phyloP scores from a whole-genome alignment of 2,329 filamentous ascomycete genomes.

The Anisogramma anomala region DNA sequence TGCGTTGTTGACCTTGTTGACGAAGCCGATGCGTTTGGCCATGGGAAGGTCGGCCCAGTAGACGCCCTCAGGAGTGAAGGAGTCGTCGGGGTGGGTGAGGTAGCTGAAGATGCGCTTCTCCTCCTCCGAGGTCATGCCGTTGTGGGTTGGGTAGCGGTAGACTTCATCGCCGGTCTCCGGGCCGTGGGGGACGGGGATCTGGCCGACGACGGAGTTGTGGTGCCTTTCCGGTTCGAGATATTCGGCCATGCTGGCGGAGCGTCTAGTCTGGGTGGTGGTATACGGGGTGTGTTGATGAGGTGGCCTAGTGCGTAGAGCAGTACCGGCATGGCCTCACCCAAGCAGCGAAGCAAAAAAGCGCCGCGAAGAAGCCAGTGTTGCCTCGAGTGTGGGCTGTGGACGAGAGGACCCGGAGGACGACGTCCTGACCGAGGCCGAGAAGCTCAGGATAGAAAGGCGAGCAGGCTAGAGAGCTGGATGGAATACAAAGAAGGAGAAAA shows the following conservation, averaged over 20 bases:
- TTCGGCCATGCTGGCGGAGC: constrained; percentile 24
- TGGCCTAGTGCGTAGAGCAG: no score
- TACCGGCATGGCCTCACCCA: no score
- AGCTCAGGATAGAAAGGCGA: no score
- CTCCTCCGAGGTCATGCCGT: constrained; percentile 28
- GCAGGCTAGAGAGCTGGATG: no score
- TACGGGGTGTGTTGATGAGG: no score
- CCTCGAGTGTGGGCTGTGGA: no score
- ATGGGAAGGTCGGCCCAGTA: constrained; percentile 90
- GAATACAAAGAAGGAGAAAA: no score
- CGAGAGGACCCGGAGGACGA: no score
- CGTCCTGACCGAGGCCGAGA: no score
- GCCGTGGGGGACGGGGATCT: constrained; percentile 45
- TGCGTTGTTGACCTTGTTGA: constrained; percentile 57
- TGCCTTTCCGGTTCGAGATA: constrained; percentile 28
- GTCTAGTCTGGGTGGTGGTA: no score
- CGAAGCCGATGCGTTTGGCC: constrained; percentile 59
- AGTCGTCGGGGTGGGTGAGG: constrained; percentile 78
- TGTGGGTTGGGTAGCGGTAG: constrained; percentile 32
- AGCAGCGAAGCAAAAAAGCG: no score
- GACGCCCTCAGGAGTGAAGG: constrained; percentile 66
- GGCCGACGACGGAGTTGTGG: constrained; percentile 34
- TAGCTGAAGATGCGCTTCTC: constrained; percentile 59
- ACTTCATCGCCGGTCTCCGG: constrained; percentile 38
- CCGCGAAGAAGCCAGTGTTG: no score